Percentiles rank a stretch among this genome's conserved stretches.
These are phyloP conservation scores for Ganoderma meredithae DNA, from an alignment of 1,284 basidiomycete genomes.

Conservation along the genomic window DNA sequence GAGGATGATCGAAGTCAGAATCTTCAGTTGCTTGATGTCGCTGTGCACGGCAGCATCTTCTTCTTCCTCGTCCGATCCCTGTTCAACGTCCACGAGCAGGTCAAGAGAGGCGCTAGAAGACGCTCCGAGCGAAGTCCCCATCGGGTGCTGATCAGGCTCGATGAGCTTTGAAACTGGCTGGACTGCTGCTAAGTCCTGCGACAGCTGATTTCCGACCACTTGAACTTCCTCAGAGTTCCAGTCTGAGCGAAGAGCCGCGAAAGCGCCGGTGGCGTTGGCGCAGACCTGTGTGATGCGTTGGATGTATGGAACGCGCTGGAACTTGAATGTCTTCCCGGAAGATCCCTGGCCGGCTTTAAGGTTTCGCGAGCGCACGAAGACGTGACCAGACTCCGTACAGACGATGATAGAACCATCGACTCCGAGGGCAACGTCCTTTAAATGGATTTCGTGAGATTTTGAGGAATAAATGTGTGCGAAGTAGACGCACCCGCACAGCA, in stretches of 20 bases:
- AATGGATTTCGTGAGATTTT: not conserved
- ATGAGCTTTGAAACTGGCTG: constrained; percentile 57
- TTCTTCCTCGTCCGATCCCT: constrained; percentile 42
- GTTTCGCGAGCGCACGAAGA: constrained; percentile 82
- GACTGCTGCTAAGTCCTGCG: constrained; percentile 72
- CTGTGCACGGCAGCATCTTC: constrained; percentile 49
- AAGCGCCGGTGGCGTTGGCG: constrained; percentile 89
- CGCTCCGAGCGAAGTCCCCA: not conserved
- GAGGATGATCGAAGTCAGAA: constrained; percentile 50
- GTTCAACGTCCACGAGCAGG: constrained; percentile 7
- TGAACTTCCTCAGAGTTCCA: constrained; percentile 67
- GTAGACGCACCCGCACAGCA: constrained; percentile 71
- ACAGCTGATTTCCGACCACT: constrained; percentile 66
- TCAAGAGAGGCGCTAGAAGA: not conserved
- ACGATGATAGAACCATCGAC: constrained; percentile 90
- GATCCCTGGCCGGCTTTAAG: constrained; percentile 47
- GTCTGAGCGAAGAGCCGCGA: constrained; percentile 86
- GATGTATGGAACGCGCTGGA: constrained; percentile 81
- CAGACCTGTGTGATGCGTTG: constrained; percentile 89
- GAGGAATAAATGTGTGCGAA: not conserved
- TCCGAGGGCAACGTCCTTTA: constrained; percentile 88
- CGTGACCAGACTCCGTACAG: constrained; percentile 94
- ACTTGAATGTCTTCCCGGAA: constrained; percentile 75
- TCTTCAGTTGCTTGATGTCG: constrained; percentile 57
- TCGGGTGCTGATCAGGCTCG: not conserved